Evolutionary conservation across 148 eudicot species (phyloP), one percentile per base, ranked within the genome.

Genomic region (Amaranthus hypochondriacus): DNA sequence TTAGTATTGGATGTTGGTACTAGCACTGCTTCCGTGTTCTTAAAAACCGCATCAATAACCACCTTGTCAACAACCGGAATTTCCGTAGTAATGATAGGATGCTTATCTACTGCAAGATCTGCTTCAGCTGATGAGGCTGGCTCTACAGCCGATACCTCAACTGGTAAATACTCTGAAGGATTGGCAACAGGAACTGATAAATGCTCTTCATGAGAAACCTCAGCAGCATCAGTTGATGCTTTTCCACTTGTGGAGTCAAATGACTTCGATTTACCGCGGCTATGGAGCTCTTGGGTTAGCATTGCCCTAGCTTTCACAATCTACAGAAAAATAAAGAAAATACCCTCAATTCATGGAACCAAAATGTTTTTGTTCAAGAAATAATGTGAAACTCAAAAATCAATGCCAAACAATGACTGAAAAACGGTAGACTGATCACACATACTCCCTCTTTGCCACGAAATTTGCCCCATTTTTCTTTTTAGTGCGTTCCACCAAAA

Each of bases 301-400:
- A 77, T 83, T 59, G 87, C 88, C 82, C 96, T 89, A 71, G 99
- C 96, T 75, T 80, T 81, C 80, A 88, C 66, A 69, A 90, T 87
- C 99, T 92, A 89, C 80, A 87, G 9, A 60, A 56, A 60, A 6
- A 56, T 54, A 76, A 80, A 14, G 4, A 54, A 58, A 21, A 59
- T 54, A 44, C 55, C 39, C 9, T 42, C 44, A 61, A 73, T 66
- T 12, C 56, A 73, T 47, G 12, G 18, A 18, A 42, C 13, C 10
- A 65, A 60, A 48, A 48, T 28, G 39, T 28, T 28, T 28, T 28
- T 28, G 0, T 28, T 28, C 39, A 28, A 28, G 39, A 28, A 28
- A 28, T 28, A 28, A 28, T 28, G 39, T 28, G 39, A 28, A 28
- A 28, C 39, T 28, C 39, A 28, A 28, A 28, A 28, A 28, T 28